Evolutionary conservation across 1,284 basidiomycete genomes (phyloP).

Genomic region (Bondarzewia mesenterica): DNA sequence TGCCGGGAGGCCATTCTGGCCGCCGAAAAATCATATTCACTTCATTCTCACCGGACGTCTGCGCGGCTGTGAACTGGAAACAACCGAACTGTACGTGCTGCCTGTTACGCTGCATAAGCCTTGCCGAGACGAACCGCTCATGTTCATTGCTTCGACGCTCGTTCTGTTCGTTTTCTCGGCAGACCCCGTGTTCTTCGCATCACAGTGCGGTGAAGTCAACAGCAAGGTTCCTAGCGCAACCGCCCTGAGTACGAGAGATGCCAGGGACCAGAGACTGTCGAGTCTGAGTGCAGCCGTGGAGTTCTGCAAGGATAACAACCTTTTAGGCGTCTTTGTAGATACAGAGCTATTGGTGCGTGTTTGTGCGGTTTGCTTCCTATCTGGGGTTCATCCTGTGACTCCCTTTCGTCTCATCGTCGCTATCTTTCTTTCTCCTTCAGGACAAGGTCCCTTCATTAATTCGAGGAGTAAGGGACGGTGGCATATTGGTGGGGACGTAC

Average conservation of each 20-base stretch:
- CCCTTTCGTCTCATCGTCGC: not conserved
- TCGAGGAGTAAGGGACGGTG: slow-evolving; percentile 80
- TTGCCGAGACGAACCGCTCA: no score
- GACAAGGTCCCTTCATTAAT: slow-evolving; percentile 77
- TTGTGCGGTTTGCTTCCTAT: not conserved
- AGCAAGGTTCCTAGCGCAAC: slow-evolving; percentile 30
- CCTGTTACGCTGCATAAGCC: slow-evolving; percentile 1
- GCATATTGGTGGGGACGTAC: slow-evolving; percentile 80
- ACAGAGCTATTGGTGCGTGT: slow-evolving; percentile 74
- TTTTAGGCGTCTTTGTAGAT: slow-evolving; percentile 89
- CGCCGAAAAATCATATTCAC: slow-evolving; percentile 79
- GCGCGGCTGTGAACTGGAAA: slow-evolving; percentile 94
- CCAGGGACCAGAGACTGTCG: slow-evolving; percentile 45
- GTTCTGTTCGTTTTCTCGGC: slow-evolving; percentile 8
- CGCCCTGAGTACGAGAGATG: slow-evolving; percentile 36
- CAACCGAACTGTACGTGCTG: slow-evolving; percentile 85
- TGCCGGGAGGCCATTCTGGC: slow-evolving; percentile 37
- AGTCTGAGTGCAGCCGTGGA: slow-evolving; percentile 90
- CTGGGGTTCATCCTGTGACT: not conserved
- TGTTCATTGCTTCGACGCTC: not conserved
- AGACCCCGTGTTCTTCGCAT: slow-evolving; percentile 96
- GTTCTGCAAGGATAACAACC: slow-evolving; percentile 90
- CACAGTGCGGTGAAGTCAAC: slow-evolving; percentile 69
- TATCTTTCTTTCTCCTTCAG: slow-evolving; percentile 24
- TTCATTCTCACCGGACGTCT: slow-evolving; percentile 83